Conservation (phyloP, 345 rosid species). For the Rhizophora apiculata region DNA sequence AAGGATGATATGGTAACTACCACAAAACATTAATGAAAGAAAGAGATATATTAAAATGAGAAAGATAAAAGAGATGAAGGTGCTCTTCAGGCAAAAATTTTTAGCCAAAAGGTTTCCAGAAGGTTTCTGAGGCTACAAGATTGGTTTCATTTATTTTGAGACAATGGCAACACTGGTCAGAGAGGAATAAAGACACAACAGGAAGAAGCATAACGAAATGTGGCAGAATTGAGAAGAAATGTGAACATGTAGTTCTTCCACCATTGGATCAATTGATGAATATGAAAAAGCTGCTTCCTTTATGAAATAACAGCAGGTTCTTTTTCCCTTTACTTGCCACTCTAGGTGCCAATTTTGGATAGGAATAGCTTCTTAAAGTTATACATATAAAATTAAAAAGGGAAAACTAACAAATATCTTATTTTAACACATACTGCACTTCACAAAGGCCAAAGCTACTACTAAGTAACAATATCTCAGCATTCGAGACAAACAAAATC, state of each 20-base stretch:
- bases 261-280: background rate
- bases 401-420: no score
- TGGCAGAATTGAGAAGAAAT: background rate
- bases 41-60: background rate
- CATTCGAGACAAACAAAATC: no score
- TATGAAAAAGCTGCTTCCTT: background rate
- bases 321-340: background rate
- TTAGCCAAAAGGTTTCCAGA: no score
- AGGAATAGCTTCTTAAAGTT: no score
- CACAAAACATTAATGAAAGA: background rate
- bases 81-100: background rate
- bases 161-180: background rate
- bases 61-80: background rate
- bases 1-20: slow-evolving; percentile 1
- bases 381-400: no score
- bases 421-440: no score
- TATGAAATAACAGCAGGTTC: no score
- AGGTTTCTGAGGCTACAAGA: no score
- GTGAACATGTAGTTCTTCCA: background rate
- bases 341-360: no score
- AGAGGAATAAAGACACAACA: background rate
- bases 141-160: no score
- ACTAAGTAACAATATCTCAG: no score
- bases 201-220: background rate
- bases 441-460: no score